Evolutionary conservation across 2,329 filamentous ascomycete species (phyloP).

Genomic region (Colletotrichum acutatum): DNA sequence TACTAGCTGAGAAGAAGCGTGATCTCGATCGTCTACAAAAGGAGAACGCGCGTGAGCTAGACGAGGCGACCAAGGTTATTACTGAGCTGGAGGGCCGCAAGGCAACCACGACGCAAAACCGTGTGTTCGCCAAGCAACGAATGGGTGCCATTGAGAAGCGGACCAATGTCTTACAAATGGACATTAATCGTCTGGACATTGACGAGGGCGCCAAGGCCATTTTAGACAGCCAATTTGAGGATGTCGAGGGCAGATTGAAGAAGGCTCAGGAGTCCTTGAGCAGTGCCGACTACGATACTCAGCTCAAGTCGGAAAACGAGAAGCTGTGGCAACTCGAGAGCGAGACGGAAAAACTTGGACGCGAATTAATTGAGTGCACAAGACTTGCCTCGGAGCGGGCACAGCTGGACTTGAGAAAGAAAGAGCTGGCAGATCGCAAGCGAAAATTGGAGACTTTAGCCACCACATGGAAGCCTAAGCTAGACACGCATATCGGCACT

Average conservation of each 20-base stretch:
- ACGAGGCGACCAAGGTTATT: constrained; percentile 77
- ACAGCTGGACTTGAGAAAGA: constrained; percentile 83
- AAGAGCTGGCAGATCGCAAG: constrained; percentile 79
- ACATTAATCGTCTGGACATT: constrained; percentile 77
- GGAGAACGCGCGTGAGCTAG: constrained; percentile 79
- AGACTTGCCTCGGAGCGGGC: constrained; percentile 85
- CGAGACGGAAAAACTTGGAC: constrained; percentile 76
- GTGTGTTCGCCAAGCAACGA: constrained; percentile 77
- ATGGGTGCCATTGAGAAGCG: constrained; percentile 80
- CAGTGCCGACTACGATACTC: constrained; percentile 74
- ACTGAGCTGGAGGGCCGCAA: constrained; percentile 80
- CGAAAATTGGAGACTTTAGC: constrained; percentile 81
- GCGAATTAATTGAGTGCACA: constrained; percentile 87
- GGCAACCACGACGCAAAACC: constrained; percentile 78
- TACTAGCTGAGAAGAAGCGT: constrained; percentile 81
- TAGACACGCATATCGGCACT: constrained; percentile 71
- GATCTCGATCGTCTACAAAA: constrained; percentile 79
- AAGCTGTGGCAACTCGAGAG: constrained; percentile 77
- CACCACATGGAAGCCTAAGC: constrained; percentile 77
- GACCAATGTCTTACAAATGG: constrained; percentile 71
- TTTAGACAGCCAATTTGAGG: constrained; percentile 78
- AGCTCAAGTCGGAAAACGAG: constrained; percentile 73
- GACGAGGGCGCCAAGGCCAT: constrained; percentile 88
- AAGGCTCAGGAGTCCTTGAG: constrained; percentile 72
- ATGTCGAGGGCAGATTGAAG: constrained; percentile 72